Evolutionary conservation across 192 early-diverging fungal genomes (phyloP).

Genomic region (Rhizophagus sp.): DNA sequence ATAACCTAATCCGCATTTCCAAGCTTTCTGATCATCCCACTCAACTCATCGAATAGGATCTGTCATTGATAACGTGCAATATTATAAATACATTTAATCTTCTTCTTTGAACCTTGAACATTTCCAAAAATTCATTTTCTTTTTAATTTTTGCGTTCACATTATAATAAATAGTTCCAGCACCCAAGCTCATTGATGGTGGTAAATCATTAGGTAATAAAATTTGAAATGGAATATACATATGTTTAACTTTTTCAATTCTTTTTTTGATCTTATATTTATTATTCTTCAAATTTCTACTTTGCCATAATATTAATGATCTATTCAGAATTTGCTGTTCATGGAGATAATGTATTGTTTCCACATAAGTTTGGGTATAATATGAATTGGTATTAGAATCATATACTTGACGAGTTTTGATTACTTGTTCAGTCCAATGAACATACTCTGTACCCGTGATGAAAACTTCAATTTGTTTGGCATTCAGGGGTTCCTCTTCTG

Average conservation of each 20-base stretch:
- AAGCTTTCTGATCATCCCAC: slow-evolving; percentile 23
- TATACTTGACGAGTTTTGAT: background rate
- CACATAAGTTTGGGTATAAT: background rate
- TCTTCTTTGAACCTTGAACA: slow-evolving; percentile 14
- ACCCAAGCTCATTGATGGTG: background rate
- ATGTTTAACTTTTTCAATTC: background rate
- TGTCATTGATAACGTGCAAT: slow-evolving; percentile 15
- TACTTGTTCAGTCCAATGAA: slow-evolving; percentile 4
- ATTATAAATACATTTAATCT: background rate
- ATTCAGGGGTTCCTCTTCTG: background rate
- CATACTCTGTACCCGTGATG: slow-evolving; percentile 6
- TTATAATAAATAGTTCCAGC: slow-evolving; percentile 1
- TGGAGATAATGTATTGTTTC: background rate
- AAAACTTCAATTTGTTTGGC: slow-evolving; percentile 13
- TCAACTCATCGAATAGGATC: background rate
- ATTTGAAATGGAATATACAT: slow-evolving; percentile 3
- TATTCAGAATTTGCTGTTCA: background rate
- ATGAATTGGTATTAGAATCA: background rate
- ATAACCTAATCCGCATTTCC: slow-evolving; percentile 18
- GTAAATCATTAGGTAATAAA: slow-evolving; percentile 15
- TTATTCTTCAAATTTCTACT: slow-evolving; percentile 1
- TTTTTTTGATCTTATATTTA: too few species aligned
- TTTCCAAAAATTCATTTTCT: slow-evolving; percentile 25
- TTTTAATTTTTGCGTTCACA: slow-evolving; percentile 1
- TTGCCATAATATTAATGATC: slow-evolving; percentile 15